Evolutionary conservation across 352 stramenopile genomes (phyloP).

Genomic region (Phytophthora aleatoria): DNA sequence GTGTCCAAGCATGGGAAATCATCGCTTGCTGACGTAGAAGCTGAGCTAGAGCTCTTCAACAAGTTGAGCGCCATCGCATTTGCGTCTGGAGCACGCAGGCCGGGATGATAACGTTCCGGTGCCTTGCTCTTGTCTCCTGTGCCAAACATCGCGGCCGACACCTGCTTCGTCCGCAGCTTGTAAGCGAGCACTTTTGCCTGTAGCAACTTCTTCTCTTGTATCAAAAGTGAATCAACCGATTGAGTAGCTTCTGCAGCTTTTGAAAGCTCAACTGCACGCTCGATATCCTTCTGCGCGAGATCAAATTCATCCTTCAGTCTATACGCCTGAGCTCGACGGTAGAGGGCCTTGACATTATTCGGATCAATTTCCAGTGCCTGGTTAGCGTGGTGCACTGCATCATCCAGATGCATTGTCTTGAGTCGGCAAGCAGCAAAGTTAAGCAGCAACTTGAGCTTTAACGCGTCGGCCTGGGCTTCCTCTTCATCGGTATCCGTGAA

Average conservation of each 20-base stretch:
- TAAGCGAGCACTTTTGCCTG: conserved; percentile 77
- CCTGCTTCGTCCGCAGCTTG: conserved; percentile 61
- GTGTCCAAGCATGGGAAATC: conserved; percentile 43
- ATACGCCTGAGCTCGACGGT: conserved; percentile 66
- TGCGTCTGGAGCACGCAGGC: conserved; percentile 21
- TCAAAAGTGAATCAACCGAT: conserved; percentile 40
- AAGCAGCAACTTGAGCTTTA: conserved; percentile 68
- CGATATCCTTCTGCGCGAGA: conserved; percentile 54
- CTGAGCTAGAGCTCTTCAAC: conserved; percentile 17
- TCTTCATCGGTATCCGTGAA: conserved; percentile 74
- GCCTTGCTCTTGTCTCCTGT: conserved; percentile 19
- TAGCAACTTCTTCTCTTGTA: conserved; percentile 65
- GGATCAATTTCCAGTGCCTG: conserved; percentile 65
- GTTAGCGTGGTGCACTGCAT: conserved; percentile 67
- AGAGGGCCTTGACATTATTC: conserved; percentile 68
- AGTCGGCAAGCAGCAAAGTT: conserved; percentile 80
- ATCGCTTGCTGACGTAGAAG: conserved; percentile 12
- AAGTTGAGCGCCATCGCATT: conserved; percentile 40
- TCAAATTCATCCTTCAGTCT: conserved; percentile 77
- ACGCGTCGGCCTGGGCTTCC: conserved; percentile 44
- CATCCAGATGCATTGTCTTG: conserved; percentile 75
- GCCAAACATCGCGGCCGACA: conserved; percentile 83
- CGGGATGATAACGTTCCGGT: conserved; percentile 1
- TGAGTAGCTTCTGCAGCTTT: conserved; percentile 3
- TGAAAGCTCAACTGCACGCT: conserved; percentile 37